Base-by-base conservation (phyloP, 768 basidiomycete species). In the Hypholoma fasciculare region DNA sequence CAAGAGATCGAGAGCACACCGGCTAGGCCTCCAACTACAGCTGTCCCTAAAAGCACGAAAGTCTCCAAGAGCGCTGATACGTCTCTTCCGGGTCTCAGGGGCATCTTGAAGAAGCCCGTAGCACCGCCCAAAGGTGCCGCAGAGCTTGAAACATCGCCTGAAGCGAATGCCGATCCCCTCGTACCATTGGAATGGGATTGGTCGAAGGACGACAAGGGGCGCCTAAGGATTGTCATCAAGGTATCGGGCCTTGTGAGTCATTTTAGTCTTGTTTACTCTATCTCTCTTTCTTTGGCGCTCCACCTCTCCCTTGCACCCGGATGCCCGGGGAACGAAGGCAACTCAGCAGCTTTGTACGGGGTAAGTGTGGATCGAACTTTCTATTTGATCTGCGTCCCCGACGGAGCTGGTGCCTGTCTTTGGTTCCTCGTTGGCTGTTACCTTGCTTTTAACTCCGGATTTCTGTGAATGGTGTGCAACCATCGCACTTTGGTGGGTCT, bases 181-280 rank as follows among this genome's bases (percentile, higher is more conserved):
- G 8, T 70, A 26, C 79, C 76, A 17, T 66, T 70, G 36, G 69
- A 70, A 16, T 90, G 89, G 88, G 73, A 76, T 8, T 88, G 85
- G 80, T 65, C 70, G 2, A 80, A 80, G 69, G 71, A 63, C 7
- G 67, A 69, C 7, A 72, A 68, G 1, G 73, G 75, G 1, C 64
- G 68, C 17, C 70, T 90, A 58, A 68, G 73, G 58, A 76, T 92
- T 43, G 74, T 73, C 17, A 74, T 89, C 20, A 52, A 72, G 39
- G 79, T 90, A 16, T 84, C 90, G 23, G 71, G 71, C 36, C 70
- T 89, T 60, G 90, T 90, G 70, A 63, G 86, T 76, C 78, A 16
- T 23, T 43, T 37, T 44, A 23, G 48, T 43, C 39, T 51, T 39
- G 19, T 26, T 47, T 46, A 27, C 26, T 19, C 4, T 20, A 3